These are phyloP conservation scores for Vickermania spadyakhi DNA, from an alignment of 208 protist species.

Conservation along the genomic window DNA sequence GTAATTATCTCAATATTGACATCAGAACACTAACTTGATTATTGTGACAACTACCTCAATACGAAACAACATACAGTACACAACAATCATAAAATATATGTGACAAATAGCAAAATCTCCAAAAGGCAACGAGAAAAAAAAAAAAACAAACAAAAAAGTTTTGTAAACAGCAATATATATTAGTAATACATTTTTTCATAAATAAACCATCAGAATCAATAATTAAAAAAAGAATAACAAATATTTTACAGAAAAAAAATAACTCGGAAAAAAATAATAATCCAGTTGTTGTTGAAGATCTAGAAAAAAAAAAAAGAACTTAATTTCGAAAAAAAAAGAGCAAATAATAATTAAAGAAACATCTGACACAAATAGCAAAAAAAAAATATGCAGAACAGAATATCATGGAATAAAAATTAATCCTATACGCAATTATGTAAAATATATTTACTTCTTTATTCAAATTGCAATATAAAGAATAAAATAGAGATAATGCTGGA, in stretches of 20 bases:
- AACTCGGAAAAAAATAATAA: conserved; percentile 2
- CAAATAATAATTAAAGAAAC: too few relatives aligned
- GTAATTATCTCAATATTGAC: too few relatives aligned
- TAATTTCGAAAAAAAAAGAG: not conserved
- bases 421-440: not conserved
- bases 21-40: too few relatives aligned
- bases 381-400: not conserved
- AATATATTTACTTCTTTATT: not conserved
- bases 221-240: conserved; percentile 8
- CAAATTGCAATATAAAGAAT: not conserved
- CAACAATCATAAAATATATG: conserved; percentile 8
- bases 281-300: not conserved
- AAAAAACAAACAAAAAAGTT: conserved; percentile 7
- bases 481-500: not conserved
- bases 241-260: conserved; percentile 2
- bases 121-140: conserved; percentile 8
- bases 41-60: not conserved
- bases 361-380: too few relatives aligned
- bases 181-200: not conserved
- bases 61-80: not conserved
- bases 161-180: conserved; percentile 4
- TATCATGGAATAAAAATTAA: not conserved
- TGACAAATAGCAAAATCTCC: conserved; percentile 3
- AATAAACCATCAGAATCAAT: conserved; percentile 7
- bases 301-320: not conserved